Conservation (phyloP, 2,329 filamentous ascomycete species). For the Aspergillus arachidicola region DNA sequence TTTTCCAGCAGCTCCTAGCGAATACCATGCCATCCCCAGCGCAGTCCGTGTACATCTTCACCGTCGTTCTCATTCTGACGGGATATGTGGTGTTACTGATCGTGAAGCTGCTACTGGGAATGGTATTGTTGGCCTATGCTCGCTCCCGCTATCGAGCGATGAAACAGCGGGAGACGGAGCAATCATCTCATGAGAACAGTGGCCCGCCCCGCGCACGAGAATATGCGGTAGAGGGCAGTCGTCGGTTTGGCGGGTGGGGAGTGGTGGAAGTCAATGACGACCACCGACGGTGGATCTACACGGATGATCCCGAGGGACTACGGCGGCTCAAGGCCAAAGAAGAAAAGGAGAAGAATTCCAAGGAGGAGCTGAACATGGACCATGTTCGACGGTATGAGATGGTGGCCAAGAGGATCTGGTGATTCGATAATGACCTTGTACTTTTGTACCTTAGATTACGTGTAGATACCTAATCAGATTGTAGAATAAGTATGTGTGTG, state of each 20-base stretch:
- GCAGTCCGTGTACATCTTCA: slow-evolving; percentile 53
- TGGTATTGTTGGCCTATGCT: slow-evolving; percentile 79
- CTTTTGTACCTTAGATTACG: neutral
- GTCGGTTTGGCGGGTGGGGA: slow-evolving; percentile 78
- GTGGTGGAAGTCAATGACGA: slow-evolving; percentile 89
- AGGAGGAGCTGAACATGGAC: slow-evolving; percentile 62
- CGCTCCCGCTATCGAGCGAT: slow-evolving; percentile 78
- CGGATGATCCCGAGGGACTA: slow-evolving; percentile 75
- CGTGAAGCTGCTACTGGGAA: slow-evolving; percentile 82
- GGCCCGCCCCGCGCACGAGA: slow-evolving; percentile 41
- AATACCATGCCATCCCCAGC: slow-evolving; percentile 47
- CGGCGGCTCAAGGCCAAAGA: slow-evolving; percentile 65
- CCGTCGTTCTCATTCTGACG: slow-evolving; percentile 82
- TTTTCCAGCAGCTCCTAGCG: slow-evolving; percentile 44
- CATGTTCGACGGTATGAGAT: slow-evolving; percentile 83
- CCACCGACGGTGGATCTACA: slow-evolving; percentile 80
- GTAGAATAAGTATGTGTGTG: neutral
- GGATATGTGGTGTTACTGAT: slow-evolving; percentile 83
- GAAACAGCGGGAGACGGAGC: slow-evolving; percentile 64
- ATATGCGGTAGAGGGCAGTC: slow-evolving; percentile 69
- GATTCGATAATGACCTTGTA: slow-evolving; percentile 15
- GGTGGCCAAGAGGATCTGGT: slow-evolving; percentile 98
- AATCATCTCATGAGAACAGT: slow-evolving; percentile 13
- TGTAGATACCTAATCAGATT: neutral
- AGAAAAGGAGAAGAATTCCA: slow-evolving; percentile 61